Percentiles rank a stretch among this genome's conserved stretches.
phyloP scores from a whole-genome alignment of 345 rosid genomes.

The Populus alba region DNA sequence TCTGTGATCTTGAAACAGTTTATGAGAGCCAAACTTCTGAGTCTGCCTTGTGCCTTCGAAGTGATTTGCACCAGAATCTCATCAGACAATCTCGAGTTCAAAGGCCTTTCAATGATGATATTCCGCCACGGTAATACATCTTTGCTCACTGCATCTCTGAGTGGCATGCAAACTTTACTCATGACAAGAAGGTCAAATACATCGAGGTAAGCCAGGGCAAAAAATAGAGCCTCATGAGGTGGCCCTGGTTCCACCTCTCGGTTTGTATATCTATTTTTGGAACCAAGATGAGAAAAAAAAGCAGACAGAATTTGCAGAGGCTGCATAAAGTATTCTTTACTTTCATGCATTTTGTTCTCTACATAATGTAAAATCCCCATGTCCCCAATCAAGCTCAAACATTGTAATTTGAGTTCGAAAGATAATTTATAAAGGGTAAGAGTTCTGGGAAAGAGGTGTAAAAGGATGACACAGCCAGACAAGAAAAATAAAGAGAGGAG shows the following conservation, averaged over 20 bases:
- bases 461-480: neutral
- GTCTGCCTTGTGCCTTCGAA: slow-evolving; percentile 50
- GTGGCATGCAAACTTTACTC: slow-evolving; percentile 41
- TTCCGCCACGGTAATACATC: slow-evolving; percentile 60
- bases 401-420: neutral
- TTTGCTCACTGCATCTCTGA: slow-evolving; percentile 46
- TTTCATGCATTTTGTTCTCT: neutral
- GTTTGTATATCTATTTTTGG: neutral
- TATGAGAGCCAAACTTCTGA: slow-evolving; percentile 43
- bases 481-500: neutral
- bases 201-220: slow-evolving; percentile 62
- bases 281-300: neutral
- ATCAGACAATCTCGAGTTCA: slow-evolving; percentile 47
- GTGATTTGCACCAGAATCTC: slow-evolving; percentile 43
- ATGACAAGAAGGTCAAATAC: slow-evolving; percentile 55
- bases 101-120: slow-evolving; percentile 40
- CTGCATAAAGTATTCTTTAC: neutral
- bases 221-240: slow-evolving; percentile 53
- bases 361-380: neutral
- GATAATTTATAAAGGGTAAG: neutral
- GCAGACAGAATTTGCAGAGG: neutral
- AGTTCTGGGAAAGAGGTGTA: neutral
- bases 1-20: slow-evolving; percentile 55
- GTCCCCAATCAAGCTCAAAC: neutral
- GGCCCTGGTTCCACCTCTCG: slow-evolving; percentile 23